Evolutionary conservation across 2,329 filamentous ascomycete genomes (phyloP).

Genomic region (Myrmaecium sp.): DNA sequence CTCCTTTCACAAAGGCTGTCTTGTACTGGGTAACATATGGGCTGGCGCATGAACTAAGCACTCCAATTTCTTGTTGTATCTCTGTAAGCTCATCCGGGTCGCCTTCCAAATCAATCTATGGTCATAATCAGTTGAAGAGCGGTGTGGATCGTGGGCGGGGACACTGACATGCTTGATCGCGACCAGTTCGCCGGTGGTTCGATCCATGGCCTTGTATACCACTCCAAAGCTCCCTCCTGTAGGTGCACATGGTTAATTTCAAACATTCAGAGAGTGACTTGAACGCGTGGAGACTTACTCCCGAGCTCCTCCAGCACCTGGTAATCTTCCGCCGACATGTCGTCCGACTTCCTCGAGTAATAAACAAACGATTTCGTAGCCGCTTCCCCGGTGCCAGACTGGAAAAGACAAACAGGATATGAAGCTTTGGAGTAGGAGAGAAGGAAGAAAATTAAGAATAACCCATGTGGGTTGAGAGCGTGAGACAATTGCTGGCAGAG

Average conservation of each 20-base stretch:
- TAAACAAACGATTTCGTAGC: no score
- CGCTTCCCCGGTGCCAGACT: no score
- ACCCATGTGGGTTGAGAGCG: no score
- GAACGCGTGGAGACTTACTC: slow-evolving; percentile 40
- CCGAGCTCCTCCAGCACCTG: slow-evolving; percentile 93
- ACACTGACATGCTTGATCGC: slow-evolving; percentile 81
- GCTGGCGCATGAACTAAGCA: slow-evolving; percentile 87
- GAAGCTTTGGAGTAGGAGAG: slow-evolving; percentile 9
- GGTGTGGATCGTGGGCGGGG: not conserved
- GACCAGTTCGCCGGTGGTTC: slow-evolving; percentile 75
- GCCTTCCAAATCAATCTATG: slow-evolving; percentile 91
- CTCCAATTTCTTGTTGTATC: slow-evolving; percentile 92
- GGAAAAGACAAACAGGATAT: no score
- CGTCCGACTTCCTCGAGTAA: no score
- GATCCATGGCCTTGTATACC: slow-evolving; percentile 93
- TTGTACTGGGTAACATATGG: slow-evolving; percentile 93
- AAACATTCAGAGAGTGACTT: not conserved
- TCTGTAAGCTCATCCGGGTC: slow-evolving; percentile 97
- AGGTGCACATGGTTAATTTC: slow-evolving; percentile 1
- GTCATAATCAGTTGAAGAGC: slow-evolving; percentile 4
- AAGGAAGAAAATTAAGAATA: slow-evolving; percentile 17
- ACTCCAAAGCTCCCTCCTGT: slow-evolving; percentile 86
- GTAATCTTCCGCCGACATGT: slow-evolving; percentile 78
- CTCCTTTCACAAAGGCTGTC: slow-evolving; percentile 84
- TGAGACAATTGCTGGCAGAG: no score